Percentiles rank a stretch among this genome's conserved stretches.
Conservation (phyloP, 2,329 filamentous ascomycete genomes). For the Orbilia brochopaga region DNA sequence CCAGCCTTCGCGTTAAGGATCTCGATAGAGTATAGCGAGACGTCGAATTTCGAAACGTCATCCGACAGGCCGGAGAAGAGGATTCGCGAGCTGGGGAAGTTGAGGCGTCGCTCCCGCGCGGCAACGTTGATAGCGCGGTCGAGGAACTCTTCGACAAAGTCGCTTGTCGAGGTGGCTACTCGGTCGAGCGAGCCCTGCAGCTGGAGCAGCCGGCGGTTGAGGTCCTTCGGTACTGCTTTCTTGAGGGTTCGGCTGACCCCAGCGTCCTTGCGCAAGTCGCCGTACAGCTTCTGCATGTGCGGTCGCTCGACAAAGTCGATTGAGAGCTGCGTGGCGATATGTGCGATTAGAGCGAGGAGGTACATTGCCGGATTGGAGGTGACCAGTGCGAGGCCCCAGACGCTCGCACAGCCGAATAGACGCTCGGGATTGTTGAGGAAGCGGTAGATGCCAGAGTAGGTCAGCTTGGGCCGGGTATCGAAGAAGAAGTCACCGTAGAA, state of each 20-base stretch:
- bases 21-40: constrained; percentile 69
- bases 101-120: constrained; percentile 63
- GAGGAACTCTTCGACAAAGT: constrained; percentile 89
- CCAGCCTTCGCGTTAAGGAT: constrained; percentile 59
- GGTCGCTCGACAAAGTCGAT: constrained; percentile 93
- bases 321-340: constrained; percentile 83
- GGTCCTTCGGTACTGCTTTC: constrained; percentile 76
- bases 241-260: constrained; percentile 91
- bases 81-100: constrained; percentile 36
- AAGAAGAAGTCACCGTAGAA: constrained; percentile 99
- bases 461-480: constrained; percentile 77
- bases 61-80: constrained; percentile 38
- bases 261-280: constrained; percentile 81
- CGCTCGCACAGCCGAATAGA: constrained; percentile 87
- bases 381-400: constrained; percentile 93
- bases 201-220: constrained; percentile 49
- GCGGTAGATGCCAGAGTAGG: constrained; percentile 95
- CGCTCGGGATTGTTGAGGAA: constrained; percentile 98
- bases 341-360: constrained; percentile 81
- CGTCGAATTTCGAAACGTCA: constrained; percentile 74
- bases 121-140: constrained; percentile 69
- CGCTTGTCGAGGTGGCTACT: constrained; percentile 81
- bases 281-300: constrained; percentile 98
- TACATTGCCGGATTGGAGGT: constrained; percentile 88
- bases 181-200: constrained; percentile 80